Evolutionary conservation across 176 grass and related monocot species (phyloP), one percentile per base, ranked within the genome.

Genomic region (Puya raimondii): DNA sequence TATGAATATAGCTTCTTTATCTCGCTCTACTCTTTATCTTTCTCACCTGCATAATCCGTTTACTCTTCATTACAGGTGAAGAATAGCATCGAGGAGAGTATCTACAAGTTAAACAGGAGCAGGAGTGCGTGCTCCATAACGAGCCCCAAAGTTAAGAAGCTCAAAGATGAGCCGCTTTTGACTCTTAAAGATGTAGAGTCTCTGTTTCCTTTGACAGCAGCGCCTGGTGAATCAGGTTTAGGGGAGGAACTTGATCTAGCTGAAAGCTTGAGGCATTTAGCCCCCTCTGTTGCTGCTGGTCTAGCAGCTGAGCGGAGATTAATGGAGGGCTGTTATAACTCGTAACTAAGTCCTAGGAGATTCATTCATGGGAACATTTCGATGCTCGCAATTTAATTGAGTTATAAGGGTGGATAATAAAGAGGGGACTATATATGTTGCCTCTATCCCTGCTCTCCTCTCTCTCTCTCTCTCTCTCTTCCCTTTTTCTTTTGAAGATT

Each of bases 61-160:
- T 63, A 18, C 50, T 11, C 56, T 57, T 72, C 18, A 48, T 78
- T 25, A 67, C 76, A 97, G 93, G 86, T 97, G 72, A 90, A 85
- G 84, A 79, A 78, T 74, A 90, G 89, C 33, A 97, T 97, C 81
- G 93, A 97, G 72, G 86, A 92, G 63, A 90, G 93, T 73, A 90
- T 97, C 26, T 88, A 87, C 69, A 97, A 84, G 75, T 73, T 92
- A 69, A 96, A 89, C 59, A 74, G 83, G 76, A 82, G 76, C 51
- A 86, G 86, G 76, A 26, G 63, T n/a, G 82, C 81, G 49, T 85
- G 81, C 73, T 97, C 89, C 67, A 81, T 64, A 2, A 83, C 88
- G 68, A 90, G 74, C 25, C 66, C 74, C 9, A 92, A 88, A 89
- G 82, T 65, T 23, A 92, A 87, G 20, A 90, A 70, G 42, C 79